phyloP scores from a whole-genome alignment of 257 asterid genomes.

The Scutellaria baicalensis region DNA sequence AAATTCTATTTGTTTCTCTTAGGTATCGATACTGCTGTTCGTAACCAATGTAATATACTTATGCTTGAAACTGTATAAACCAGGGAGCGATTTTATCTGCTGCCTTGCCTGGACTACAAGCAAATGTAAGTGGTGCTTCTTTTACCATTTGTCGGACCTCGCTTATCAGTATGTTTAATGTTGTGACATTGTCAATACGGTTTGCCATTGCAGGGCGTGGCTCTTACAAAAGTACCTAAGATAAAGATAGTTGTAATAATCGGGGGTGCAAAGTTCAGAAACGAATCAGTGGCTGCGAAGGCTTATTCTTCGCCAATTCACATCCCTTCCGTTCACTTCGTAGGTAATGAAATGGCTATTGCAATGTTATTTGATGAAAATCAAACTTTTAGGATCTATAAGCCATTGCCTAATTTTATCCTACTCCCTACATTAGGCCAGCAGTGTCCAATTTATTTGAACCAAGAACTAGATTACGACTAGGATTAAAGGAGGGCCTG shows the following conservation, averaged over 20 bases:
- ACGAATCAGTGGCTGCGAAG: constrained; percentile 38
- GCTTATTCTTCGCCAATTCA: constrained; percentile 58
- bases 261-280: constrained; percentile 69
- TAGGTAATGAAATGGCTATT: constrained; percentile 37
- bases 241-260: constrained; percentile 59
- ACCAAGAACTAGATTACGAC: background rate
- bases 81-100: constrained; percentile 94
- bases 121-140: constrained; percentile 34
- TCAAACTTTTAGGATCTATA: no score
- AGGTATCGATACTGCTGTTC: background rate
- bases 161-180: background rate
- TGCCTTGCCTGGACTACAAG: constrained; percentile 79
- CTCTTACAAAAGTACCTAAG: constrained; percentile 66
- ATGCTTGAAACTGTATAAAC: background rate
- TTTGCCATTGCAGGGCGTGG: constrained; percentile 46
- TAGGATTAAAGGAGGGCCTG: no score
- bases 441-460: no score
- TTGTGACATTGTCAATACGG: background rate
- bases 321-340: constrained; percentile 75
- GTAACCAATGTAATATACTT: background rate
- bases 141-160: background rate
- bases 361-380: background rate
- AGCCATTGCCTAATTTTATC: no score
- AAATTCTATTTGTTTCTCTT: background rate
- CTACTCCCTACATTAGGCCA: no score